Conservation (phyloP, 2,329 filamentous ascomycete genomes). For the Akanthomyces lecanii region DNA sequence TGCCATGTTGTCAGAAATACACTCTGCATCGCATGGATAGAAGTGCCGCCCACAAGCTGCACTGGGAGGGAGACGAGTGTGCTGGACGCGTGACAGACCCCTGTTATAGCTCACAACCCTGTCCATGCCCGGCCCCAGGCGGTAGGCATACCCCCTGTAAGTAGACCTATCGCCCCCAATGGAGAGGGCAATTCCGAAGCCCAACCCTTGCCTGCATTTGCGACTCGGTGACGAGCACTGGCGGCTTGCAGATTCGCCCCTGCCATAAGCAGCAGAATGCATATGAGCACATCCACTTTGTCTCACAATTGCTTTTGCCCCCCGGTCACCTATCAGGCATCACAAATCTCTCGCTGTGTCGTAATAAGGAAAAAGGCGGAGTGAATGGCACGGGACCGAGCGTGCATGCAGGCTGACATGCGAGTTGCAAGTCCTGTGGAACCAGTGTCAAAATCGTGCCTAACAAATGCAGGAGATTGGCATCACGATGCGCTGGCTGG, state of each 20-base stretch:
- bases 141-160: not conserved
- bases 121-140: not conserved
- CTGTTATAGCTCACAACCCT: conserved; percentile 13
- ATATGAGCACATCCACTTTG: not conserved
- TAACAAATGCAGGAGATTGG: not conserved
- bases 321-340: not conserved
- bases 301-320: not conserved
- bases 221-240: not conserved
- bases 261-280: not conserved
- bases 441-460: conserved; percentile 2
- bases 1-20: not conserved
- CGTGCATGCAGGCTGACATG: conserved; percentile 8
- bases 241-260: not conserved
- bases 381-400: conserved; percentile 9
- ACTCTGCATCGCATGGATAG: not conserved
- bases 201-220: not conserved
- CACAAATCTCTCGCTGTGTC: not conserved
- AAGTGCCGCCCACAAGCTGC: not conserved
- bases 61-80: not conserved
- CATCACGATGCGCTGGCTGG: conserved; percentile 12
- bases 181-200: not conserved
- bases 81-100: not conserved
- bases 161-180: not conserved
- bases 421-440: conserved; percentile 11
- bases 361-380: not conserved